These are phyloP conservation scores for Coniochaeta ligniaria DNA, from an alignment of 2,329 filamentous ascomycete species.

Conservation along the genomic window DNA sequence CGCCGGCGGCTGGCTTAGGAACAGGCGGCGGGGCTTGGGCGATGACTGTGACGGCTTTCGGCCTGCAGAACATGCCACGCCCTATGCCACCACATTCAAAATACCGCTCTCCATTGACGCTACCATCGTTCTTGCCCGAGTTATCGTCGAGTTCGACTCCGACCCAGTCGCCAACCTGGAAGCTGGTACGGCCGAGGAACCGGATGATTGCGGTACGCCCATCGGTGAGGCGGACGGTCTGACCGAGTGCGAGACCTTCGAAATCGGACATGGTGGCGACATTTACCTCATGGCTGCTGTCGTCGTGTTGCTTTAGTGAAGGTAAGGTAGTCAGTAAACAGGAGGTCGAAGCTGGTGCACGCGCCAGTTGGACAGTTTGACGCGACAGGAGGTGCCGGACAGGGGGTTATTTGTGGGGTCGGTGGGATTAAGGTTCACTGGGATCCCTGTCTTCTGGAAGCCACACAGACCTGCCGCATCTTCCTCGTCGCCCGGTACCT, in stretches of 20 bases:
- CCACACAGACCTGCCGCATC: too few species aligned
- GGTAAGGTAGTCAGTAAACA: background rate
- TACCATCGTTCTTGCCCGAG: slow-evolving; percentile 89
- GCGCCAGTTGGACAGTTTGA: slow-evolving; percentile 2
- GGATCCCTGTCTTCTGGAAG: too few species aligned
- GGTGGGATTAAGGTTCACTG: background rate
- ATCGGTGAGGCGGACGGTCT: slow-evolving; percentile 72
- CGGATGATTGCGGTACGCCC: slow-evolving; percentile 71
- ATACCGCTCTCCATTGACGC: slow-evolving; percentile 80
- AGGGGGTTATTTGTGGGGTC: background rate
- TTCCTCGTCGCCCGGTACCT: too few species aligned
- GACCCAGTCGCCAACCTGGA: slow-evolving; percentile 79
- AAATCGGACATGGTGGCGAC: slow-evolving; percentile 40
- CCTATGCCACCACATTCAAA: slow-evolving; percentile 71
- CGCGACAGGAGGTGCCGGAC: background rate
- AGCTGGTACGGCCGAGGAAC: slow-evolving; percentile 73
- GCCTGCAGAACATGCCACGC: slow-evolving; percentile 77
- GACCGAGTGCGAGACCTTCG: slow-evolving; percentile 55
- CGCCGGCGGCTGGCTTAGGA: slow-evolving; percentile 26
- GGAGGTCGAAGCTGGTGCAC: background rate
- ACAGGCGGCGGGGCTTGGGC: slow-evolving; percentile 32
- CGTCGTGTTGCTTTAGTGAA: background rate
- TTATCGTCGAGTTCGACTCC: slow-evolving; percentile 80
- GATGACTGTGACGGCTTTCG: slow-evolving; percentile 57
- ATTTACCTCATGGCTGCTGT: background rate